Evolutionary conservation across 2,329 filamentous ascomycete genomes (phyloP).

Genomic region (Fusarium coffeatum): DNA sequence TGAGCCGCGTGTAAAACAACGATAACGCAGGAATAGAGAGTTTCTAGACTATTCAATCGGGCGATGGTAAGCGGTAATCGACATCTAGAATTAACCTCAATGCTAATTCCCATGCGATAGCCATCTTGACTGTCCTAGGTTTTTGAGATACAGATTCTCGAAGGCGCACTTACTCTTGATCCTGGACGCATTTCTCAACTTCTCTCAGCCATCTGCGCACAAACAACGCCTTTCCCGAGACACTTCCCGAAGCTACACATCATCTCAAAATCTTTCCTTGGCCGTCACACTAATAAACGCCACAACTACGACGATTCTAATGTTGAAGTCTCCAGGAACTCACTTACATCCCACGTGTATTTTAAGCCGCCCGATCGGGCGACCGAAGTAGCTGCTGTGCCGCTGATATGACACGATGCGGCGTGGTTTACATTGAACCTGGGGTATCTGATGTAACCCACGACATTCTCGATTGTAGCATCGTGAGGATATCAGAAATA

Average conservation of each 20-base stretch:
- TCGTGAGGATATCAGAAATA: neutral
- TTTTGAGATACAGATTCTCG: fast-evolving
- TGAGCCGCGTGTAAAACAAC: constrained; percentile 15
- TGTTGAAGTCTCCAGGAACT: constrained; percentile 8
- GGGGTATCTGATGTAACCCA: neutral
- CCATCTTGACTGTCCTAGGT: neutral
- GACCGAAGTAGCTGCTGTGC: constrained; percentile 34
- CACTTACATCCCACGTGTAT: constrained; percentile 33
- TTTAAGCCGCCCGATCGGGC: constrained; percentile 33
- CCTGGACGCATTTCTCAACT: too few relatives aligned
- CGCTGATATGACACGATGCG: constrained; percentile 4
- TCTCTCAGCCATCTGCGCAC: neutral
- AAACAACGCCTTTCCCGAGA: neutral
- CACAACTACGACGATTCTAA: neutral
- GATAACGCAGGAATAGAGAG: neutral
- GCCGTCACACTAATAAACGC: constrained; percentile 17
- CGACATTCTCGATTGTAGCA: neutral
- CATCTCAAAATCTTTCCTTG: neutral
- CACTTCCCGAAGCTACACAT: neutral
- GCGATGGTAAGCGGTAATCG: neutral
- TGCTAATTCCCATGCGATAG: neutral
- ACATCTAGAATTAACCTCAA: too few relatives aligned
- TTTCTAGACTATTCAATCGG: neutral
- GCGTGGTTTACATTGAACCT: neutral
- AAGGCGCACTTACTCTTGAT: neutral